These are phyloP conservation scores for Triticum turgidum DNA, from an alignment of 176 grass and related monocot species.

Conservation along the genomic window DNA sequence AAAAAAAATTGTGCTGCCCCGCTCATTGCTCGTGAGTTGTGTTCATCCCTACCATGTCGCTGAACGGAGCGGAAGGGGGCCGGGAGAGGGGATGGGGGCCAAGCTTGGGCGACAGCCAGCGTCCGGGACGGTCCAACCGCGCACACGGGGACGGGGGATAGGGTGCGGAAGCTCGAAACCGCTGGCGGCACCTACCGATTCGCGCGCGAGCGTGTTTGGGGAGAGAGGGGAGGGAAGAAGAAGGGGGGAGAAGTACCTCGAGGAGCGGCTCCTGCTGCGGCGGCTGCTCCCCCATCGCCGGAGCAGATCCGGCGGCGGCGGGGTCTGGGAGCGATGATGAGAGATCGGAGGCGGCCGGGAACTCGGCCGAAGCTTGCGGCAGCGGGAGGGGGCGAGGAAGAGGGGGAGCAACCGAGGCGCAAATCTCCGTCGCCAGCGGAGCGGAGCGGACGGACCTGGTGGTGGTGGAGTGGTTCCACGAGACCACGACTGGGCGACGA, in stretches of 20 bases:
- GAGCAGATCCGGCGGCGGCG: slow-evolving; percentile 9
- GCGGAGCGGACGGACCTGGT: no score
- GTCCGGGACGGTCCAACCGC: no score
- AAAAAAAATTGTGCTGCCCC: no score
- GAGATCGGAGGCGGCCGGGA: neutral
- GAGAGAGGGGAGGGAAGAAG: neutral
- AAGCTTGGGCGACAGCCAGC: neutral
- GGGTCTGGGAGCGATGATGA: neutral
- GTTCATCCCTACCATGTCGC: no score
- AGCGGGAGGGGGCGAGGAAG: neutral
- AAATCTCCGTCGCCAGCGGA: no score
- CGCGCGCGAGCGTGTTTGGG: neutral
- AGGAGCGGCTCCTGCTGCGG: slow-evolving; percentile 20
- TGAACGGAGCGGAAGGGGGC: neutral
- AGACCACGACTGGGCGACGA: neutral
- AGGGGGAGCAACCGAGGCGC: no score
- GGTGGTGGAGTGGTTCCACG: neutral
- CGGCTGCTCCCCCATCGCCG: slow-evolving; percentile 23
- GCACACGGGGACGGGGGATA: neutral
- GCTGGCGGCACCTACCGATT: neutral
- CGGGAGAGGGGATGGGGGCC: no score
- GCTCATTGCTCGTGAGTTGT: neutral
- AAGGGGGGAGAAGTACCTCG: neutral
- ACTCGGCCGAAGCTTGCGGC: neutral
- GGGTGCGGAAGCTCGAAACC: neutral